Conservation (phyloP, 2,329 filamentous ascomycete genomes). For the Aspergillus carbonarius region DNA sequence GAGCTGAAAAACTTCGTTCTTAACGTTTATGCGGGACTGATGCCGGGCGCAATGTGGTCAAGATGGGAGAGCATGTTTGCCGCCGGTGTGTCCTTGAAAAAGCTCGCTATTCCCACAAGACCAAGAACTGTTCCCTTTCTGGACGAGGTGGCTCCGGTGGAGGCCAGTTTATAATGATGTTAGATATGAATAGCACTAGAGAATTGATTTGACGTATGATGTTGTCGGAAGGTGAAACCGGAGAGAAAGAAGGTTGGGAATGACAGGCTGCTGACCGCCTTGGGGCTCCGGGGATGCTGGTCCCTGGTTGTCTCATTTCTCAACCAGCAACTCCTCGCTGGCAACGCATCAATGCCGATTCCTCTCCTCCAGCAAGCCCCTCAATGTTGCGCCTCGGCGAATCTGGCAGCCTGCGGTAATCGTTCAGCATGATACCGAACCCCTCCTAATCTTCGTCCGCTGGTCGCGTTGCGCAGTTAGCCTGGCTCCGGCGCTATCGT, state of each 20-base stretch:
- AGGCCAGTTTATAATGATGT: not conserved
- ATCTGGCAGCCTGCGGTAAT: not conserved
- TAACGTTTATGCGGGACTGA: slow-evolving; percentile 23
- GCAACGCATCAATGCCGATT: not conserved
- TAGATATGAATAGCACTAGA: not conserved
- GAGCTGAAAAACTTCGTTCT: slow-evolving; percentile 10
- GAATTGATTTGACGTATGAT: not conserved
- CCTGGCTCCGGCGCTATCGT: slow-evolving; percentile 4
- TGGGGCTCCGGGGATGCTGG: not conserved
- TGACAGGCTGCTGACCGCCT: not conserved
- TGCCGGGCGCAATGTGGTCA: not conserved
- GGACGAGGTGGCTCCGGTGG: not conserved
- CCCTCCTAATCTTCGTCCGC: not conserved
- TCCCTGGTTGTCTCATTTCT: not conserved
- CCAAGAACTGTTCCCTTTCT: not conserved
- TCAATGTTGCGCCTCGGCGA: not conserved
- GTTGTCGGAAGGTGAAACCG: not conserved
- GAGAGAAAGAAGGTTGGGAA: not conserved
- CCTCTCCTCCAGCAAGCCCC: not conserved
- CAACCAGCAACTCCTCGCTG: not conserved
- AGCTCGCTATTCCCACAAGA: not conserved
- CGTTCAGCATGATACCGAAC: not conserved
- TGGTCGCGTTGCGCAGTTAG: slow-evolving; percentile 4
- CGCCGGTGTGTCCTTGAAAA: not conserved
- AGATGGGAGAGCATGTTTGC: not conserved